Percentiles rank a stretch among this genome's conserved stretches.
Conservation (phyloP, 1,139 yeast genomes). For the Geotrichum carabidarum region DNA sequence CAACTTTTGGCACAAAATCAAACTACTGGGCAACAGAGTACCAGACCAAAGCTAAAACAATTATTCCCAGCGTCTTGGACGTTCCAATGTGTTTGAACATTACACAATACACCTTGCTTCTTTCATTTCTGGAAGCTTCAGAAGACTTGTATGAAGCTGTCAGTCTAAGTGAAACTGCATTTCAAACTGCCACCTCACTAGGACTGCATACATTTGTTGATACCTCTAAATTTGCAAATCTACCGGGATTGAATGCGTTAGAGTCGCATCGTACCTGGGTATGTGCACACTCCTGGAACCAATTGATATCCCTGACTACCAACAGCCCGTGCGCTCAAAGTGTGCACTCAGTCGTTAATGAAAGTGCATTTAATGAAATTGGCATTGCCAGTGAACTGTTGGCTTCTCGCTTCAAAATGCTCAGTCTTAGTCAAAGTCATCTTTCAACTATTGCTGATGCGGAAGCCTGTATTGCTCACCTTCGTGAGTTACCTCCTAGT, state of each 20-base stretch:
- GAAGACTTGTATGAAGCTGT: constrained; percentile 22
- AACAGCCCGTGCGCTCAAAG: constrained; percentile 11
- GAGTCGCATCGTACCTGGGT: constrained; percentile 24
- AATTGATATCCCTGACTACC: constrained; percentile 14
- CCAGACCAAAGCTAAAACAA: constrained; percentile 19
- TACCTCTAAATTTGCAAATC: constrained; percentile 16
- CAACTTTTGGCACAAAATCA: constrained; percentile 13
- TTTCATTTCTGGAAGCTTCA: constrained; percentile 20
- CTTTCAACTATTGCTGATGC: not conserved
- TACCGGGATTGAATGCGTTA: constrained; percentile 17
- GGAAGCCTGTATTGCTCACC: not conserved
- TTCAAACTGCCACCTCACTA: constrained; percentile 21
- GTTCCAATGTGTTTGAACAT: constrained; percentile 18
- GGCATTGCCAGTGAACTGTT: not conserved
- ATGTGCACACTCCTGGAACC: constrained; percentile 23
- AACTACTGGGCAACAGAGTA: constrained; percentile 25
- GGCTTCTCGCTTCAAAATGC: constrained; percentile 10
- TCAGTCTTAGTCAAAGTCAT: not conserved
- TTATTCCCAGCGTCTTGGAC: constrained; percentile 23
- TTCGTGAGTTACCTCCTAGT: not conserved
- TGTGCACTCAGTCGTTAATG: constrained; percentile 12
- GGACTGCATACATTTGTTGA: constrained; percentile 21
- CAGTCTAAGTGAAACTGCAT: constrained; percentile 20
- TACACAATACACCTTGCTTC: constrained; percentile 23
- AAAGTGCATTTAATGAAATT: constrained; percentile 2